Conservation (phyloP, 805 yeast species). For the Scheffersomyces spartinae region DNA sequence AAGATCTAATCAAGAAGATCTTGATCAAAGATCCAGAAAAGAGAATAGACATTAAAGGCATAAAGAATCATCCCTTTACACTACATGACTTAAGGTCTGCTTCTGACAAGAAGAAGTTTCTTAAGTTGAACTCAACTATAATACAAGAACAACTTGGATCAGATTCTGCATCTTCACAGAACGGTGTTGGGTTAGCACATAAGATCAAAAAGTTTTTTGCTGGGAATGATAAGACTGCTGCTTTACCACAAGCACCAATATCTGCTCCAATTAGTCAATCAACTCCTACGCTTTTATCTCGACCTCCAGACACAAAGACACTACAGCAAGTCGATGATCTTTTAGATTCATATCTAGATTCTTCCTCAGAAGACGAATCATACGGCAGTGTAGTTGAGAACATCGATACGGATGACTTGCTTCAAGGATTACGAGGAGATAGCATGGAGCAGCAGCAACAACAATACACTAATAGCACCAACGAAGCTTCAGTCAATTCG, state of each 20-base stretch:
- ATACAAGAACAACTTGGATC: too few species aligned
- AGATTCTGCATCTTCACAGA: too few species aligned
- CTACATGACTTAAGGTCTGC: slow-evolving; percentile 29
- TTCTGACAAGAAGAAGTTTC: too few species aligned
- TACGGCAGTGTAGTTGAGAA: slow-evolving; percentile 9
- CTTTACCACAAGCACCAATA: slow-evolving; percentile 1
- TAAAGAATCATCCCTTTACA: slow-evolving; percentile 66
- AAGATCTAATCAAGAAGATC: slow-evolving; percentile 49
- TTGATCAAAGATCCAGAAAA: slow-evolving; percentile 58
- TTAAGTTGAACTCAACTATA: too few species aligned
- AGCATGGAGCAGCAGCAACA: background rate
- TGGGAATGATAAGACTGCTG: slow-evolving; percentile 1
- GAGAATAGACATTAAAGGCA: slow-evolving; percentile 59
- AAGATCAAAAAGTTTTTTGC: slow-evolving; percentile 2
- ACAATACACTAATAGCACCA: background rate
- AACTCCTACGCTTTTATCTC: too few species aligned
- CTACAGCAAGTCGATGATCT: slow-evolving; percentile 22
- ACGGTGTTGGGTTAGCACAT: too few species aligned
- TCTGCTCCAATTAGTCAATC: too few species aligned
- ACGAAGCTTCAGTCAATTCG: slow-evolving; percentile 1
- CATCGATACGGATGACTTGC: slow-evolving; percentile 1
- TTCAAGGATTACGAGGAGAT: background rate
- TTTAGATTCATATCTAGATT: slow-evolving; percentile 30
- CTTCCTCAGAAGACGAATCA: slow-evolving; percentile 16
- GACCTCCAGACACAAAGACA: background rate